phyloP scores from a whole-genome alignment of 352 stramenopile genomes.

The Pythium diclinum region DNA sequence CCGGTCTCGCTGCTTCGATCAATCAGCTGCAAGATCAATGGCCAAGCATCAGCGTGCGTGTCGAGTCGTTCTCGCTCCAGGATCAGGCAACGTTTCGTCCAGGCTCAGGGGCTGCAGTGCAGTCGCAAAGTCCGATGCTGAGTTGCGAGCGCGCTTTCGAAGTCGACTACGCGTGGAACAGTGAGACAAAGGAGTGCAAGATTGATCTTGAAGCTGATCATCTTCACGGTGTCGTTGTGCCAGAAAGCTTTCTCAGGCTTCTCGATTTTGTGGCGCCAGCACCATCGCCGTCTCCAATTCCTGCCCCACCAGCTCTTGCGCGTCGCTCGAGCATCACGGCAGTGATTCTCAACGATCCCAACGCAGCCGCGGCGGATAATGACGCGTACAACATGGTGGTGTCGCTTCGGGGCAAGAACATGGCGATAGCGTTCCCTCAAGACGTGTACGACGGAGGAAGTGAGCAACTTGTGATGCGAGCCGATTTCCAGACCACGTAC shows the following conservation, averaged over 20 bases:
- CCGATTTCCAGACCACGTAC: conserved; percentile 56
- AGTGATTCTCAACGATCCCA: conserved; percentile 30
- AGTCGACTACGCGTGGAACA: conserved; percentile 63
- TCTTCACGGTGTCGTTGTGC: conserved; percentile 53
- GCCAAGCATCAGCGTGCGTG: conserved; percentile 38
- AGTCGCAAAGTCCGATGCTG: conserved; percentile 27
- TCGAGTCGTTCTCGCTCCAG: conserved; percentile 39
- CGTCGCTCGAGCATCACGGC: conserved; percentile 49
- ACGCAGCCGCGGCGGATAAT: not conserved
- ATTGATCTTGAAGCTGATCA: conserved; percentile 49
- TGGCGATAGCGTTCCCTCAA: conserved; percentile 55
- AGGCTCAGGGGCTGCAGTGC: not conserved
- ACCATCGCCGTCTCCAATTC: not conserved
- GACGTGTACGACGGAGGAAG: conserved; percentile 39
- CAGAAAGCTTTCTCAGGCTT: conserved; percentile 42
- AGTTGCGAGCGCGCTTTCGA: conserved; percentile 39
- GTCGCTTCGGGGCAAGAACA: conserved; percentile 38
- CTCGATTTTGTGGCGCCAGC: conserved; percentile 46
- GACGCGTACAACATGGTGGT: conserved; percentile 42
- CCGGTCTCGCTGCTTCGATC: conserved; percentile 13
- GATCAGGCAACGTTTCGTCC: conserved; percentile 35
- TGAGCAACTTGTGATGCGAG: conserved; percentile 47
- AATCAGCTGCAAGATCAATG: conserved; percentile 42
- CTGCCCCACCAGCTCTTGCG: conserved; percentile 14
- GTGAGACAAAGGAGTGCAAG: conserved; percentile 35